A percentile compares a stretch with the other conserved stretches of the same genome.
Conservation (phyloP, 2,329 filamentous ascomycete species). For the Ceratocystis harringtonii region DNA sequence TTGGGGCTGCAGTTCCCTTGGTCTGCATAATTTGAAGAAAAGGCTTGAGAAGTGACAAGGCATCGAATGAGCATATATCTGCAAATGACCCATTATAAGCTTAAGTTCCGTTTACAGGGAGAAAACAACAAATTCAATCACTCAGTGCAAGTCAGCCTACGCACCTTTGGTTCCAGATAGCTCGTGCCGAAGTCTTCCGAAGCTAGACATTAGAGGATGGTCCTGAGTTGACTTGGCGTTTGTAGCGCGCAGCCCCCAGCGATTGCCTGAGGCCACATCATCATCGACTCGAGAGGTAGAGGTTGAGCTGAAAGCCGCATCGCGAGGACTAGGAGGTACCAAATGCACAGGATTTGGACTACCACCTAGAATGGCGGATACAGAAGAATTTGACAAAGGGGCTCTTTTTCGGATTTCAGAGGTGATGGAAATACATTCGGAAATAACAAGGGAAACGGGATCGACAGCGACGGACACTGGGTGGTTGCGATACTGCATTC, state of each 20-base stretch:
- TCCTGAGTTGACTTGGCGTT: slow-evolving; percentile 96
- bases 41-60: slow-evolving; percentile 73
- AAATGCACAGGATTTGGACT: slow-evolving; percentile 44
- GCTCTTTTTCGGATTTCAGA: slow-evolving; percentile 97
- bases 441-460: slow-evolving; percentile 83
- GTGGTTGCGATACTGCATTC: slow-evolving; percentile 45
- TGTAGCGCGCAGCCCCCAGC: slow-evolving; percentile 89
- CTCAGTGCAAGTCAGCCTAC: slow-evolving; percentile 13
- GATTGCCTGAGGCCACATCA: slow-evolving; percentile 47
- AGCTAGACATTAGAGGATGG: slow-evolving; percentile 89
- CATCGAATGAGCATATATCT: slow-evolving; percentile 84
- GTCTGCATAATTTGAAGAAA: slow-evolving; percentile 95
- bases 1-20: slow-evolving; percentile 87
- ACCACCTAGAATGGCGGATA: slow-evolving; percentile 85
- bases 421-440: slow-evolving; percentile 97
- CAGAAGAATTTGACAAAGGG: slow-evolving; percentile 88
- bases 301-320: slow-evolving; percentile 4
- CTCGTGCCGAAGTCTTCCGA: slow-evolving; percentile 77
- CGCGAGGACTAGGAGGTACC: slow-evolving; percentile 30
- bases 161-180: slow-evolving; percentile 69
- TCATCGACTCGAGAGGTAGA: slow-evolving; percentile 25
- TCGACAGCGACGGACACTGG: slow-evolving; percentile 71
- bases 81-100: slow-evolving; percentile 19
- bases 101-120: not conserved
- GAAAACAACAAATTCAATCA: not conserved